Evolutionary conservation across 2,329 filamentous ascomycete genomes (phyloP).

Genomic region (Aspergillus transmontanensis): DNA sequence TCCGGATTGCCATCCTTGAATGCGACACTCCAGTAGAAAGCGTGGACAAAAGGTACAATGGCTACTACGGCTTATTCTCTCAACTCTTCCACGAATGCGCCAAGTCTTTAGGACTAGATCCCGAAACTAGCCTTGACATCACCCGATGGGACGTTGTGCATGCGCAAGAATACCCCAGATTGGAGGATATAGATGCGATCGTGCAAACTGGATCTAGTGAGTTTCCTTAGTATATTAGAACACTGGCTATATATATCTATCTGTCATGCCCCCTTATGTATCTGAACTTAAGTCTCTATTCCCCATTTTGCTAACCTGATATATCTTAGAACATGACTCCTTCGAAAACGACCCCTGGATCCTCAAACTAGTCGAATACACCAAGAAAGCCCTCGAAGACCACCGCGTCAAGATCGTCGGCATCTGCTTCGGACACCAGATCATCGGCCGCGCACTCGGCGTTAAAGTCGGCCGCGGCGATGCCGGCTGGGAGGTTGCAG

Average conservation of each 20-base stretch:
- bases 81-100: conserved; percentile 60
- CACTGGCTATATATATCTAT: too few relatives aligned
- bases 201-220: conserved; percentile 73
- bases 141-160: conserved; percentile 72
- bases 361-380: conserved; percentile 69
- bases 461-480: conserved; percentile 67
- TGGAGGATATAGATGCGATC: conserved; percentile 77
- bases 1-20: conserved; percentile 85
- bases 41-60: conserved; percentile 66
- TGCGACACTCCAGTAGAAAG: conserved; percentile 75
- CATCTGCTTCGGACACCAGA: conserved; percentile 87
- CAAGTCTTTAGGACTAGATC: conserved; percentile 45
- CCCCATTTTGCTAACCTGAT: background rate
- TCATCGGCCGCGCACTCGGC: conserved; percentile 73
- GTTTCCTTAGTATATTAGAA: conserved; percentile 23
- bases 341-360: conserved; percentile 80
- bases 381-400: conserved; percentile 61
- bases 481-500: conserved; percentile 79
- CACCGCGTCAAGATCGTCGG: conserved; percentile 71
- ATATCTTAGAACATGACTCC: conserved; percentile 67
- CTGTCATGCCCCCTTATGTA: background rate
- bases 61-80: conserved; percentile 73
- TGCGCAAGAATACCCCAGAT: conserved; percentile 67
- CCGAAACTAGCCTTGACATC: conserved; percentile 56
- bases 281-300: background rate